Base-by-base conservation (phyloP, 192 early-diverging fungal species). In the Rhizophagus prolifer region DNA sequence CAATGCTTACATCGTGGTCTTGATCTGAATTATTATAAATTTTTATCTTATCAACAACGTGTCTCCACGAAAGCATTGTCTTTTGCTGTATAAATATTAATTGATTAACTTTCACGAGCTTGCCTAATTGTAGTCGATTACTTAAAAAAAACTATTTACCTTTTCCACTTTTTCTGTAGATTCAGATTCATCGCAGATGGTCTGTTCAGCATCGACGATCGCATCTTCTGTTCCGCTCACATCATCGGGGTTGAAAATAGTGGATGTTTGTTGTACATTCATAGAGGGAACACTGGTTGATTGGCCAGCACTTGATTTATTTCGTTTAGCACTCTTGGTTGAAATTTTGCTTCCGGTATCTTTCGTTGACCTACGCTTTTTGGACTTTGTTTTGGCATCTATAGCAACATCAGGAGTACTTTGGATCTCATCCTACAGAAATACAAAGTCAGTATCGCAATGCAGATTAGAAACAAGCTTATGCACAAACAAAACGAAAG, bases 221-320 rank as follows among this genome's bases (percentile, higher is more conserved):
- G n/a, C n/a, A n/a, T n/a, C n/a, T n/a, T n/a, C 36, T 67, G 21
- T 67, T 36, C 36, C 0, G 0, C 65, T 41, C 65, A 67, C n/a
- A 67, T 41, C 41, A 41, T 67, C 65, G n/a, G n/a, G n/a, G n/a
- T n/a, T n/a, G n/a, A n/a, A n/a, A n/a, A n/a, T n/a, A n/a, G n/a
- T n/a, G n/a, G n/a, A n/a, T n/a, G n/a, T n/a, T n/a, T n/a, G n/a
- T n/a, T n/a, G n/a, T n/a, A n/a, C n/a, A n/a, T n/a, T n/a, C n/a
- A n/a, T n/a, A n/a, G n/a, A n/a, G n/a, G n/a, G n/a, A 41, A 67
- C 65, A 67, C 65, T 67, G 65, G 36, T 67, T 41, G 65, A 67
- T 67, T 67, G 65, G 65, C 14, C 65, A 67, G 65, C 65, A 67
- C 34, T 67, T 67, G 64, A 66, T 66, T 66, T 66, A 66, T 66